These are phyloP conservation scores for Aspergillus ustus DNA, from an alignment of 2,329 filamentous ascomycete genomes.

Conservation along the genomic window DNA sequence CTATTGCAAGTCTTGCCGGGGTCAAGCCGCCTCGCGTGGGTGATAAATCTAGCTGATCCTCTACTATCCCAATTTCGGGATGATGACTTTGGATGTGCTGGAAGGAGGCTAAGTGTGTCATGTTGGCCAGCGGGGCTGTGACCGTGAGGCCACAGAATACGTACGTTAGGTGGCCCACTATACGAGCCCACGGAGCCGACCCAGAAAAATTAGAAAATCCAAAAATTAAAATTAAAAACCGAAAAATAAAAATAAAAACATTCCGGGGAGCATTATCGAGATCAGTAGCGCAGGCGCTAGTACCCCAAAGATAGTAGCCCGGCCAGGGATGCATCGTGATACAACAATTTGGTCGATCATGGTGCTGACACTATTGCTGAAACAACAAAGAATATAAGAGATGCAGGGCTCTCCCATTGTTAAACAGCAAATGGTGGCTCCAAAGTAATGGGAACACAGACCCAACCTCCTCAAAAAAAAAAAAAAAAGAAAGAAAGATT, in stretches of 20 bases:
- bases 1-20: not conserved
- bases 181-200: slow-evolving; percentile 2
- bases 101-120: slow-evolving; percentile 19
- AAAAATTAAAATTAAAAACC: slow-evolving; percentile 4
- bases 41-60: not conserved
- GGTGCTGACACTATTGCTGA: not conserved
- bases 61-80: slow-evolving; percentile 4
- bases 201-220: not conserved
- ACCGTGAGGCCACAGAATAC: slow-evolving; percentile 11
- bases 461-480: too few species aligned
- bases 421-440: not conserved
- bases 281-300: slow-evolving; percentile 14
- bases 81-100: slow-evolving; percentile 5
- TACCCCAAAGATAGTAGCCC: slow-evolving; percentile 11
- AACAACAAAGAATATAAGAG: not conserved
- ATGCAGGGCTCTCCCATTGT: not conserved
- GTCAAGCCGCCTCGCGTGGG: slow-evolving; percentile 3
- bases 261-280: slow-evolving; percentile 10
- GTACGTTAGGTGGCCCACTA: slow-evolving; percentile 7
- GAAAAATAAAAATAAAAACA: slow-evolving; percentile 17
- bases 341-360: not conserved
- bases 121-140: slow-evolving; percentile 25
- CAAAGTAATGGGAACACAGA: not conserved
- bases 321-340: slow-evolving; percentile 7
- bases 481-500: slow-evolving; percentile 14